These are phyloP conservation scores for Lodderomyces oxycetoniae DNA, from an alignment of 1,139 yeast genomes.

Conservation along the genomic window DNA sequence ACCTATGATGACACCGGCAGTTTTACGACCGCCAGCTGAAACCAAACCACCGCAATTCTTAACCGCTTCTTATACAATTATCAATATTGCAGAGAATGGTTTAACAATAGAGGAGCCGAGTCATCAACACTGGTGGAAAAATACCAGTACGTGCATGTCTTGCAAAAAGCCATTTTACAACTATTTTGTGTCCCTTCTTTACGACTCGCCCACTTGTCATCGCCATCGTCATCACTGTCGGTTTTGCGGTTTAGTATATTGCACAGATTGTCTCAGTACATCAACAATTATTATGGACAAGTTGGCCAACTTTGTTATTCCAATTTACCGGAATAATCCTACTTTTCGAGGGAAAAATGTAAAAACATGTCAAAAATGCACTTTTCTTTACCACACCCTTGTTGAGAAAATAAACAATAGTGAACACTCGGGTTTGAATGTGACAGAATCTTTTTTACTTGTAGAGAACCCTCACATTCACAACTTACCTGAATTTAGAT, in stretches of 20 bases:
- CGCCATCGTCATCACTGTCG: conserved; percentile 47
- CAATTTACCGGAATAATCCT: conserved; percentile 22
- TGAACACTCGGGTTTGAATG: not conserved
- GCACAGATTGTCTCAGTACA: conserved; percentile 26
- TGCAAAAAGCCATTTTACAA: conserved; percentile 36
- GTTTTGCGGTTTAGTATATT: conserved; percentile 39
- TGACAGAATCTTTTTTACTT: conserved; percentile 17
- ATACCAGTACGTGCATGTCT: conserved; percentile 38
- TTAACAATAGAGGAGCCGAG: conserved; percentile 28
- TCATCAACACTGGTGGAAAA: conserved; percentile 41
- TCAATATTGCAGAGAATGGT: not conserved
- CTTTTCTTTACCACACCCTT: not conserved
- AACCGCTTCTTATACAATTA: not conserved
- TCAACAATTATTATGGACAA: conserved; percentile 23
- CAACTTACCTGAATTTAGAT: conserved; percentile 1
- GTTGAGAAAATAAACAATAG: conserved; percentile 11
- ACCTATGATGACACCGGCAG: conserved; percentile 42
- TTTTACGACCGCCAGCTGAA: conserved; percentile 21
- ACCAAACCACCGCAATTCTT: not conserved
- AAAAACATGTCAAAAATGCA: conserved; percentile 4
- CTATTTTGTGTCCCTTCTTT: conserved; percentile 16
- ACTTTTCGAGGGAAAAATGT: not conserved
- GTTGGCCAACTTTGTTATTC: conserved; percentile 36
- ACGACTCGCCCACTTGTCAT: conserved; percentile 23
- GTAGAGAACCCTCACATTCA: conserved; percentile 37